Conservation (phyloP, 1,139 yeast genomes). For the Tardiomyces digboiensis region DNA sequence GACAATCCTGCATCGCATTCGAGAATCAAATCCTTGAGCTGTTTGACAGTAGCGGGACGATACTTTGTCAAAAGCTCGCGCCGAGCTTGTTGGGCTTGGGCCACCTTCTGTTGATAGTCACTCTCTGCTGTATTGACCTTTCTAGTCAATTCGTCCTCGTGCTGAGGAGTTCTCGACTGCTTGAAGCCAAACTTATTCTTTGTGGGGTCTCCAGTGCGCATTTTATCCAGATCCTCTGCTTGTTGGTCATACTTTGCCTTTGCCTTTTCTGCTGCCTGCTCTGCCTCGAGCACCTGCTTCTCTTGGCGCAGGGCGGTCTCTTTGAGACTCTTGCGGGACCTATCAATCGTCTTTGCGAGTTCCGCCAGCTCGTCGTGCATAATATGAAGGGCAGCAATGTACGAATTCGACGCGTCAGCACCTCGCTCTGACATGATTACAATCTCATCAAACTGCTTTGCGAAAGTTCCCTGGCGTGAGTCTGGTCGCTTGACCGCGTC, state of each 20-base stretch:
- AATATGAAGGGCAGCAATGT: conserved; percentile 66
- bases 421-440: conserved; percentile 72
- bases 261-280: conserved; percentile 80
- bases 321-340: conserved; percentile 64
- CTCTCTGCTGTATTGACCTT: conserved; percentile 80
- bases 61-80: conserved; percentile 61
- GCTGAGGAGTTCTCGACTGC: conserved; percentile 76
- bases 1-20: conserved; percentile 87
- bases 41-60: conserved; percentile 70
- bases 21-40: conserved; percentile 64
- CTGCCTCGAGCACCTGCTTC: conserved; percentile 75
- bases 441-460: conserved; percentile 54
- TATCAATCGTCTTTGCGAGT: conserved; percentile 55
- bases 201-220: conserved; percentile 72
- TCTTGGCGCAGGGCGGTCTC: conserved; percentile 79
- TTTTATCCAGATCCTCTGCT: conserved; percentile 80
- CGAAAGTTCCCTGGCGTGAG: conserved; percentile 62
- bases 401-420: conserved; percentile 62
- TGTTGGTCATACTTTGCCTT: conserved; percentile 68
- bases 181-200: conserved; percentile 65
- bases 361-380: conserved; percentile 86
- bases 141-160: conserved; percentile 78
- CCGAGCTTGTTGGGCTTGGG: conserved; percentile 61
- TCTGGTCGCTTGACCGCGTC: conserved; percentile 39
- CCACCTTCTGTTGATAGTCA: conserved; percentile 74